A percentile compares a stretch with the other conserved stretches of the same genome.
Conservation (phyloP, 306 rosid species). For the Prunus mume region DNA sequence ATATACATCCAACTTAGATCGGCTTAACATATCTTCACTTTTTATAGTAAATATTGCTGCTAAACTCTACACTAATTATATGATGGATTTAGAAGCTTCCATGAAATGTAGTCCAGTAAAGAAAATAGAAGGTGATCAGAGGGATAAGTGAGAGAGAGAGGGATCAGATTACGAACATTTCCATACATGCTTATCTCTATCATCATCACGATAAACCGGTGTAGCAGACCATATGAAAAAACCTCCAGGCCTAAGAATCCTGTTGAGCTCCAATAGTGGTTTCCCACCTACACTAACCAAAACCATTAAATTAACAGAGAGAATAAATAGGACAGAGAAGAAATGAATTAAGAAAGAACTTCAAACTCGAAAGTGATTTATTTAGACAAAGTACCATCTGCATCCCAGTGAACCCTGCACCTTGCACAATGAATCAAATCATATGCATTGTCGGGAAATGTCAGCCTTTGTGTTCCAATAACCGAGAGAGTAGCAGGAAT, state of each 20-base stretch:
- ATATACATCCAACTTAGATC: conserved; percentile 20
- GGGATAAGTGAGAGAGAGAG: neutral
- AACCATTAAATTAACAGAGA: conserved; percentile 11
- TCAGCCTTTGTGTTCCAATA: conserved; percentile 84
- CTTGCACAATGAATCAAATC: conserved; percentile 97
- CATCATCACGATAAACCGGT: conserved; percentile 74
- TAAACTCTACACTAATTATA: neutral
- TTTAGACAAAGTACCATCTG: conserved; percentile 58
- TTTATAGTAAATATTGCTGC: neutral
- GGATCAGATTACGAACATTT: conserved; percentile 51
- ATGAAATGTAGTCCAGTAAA: neutral
- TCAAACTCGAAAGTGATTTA: conserved; percentile 8
- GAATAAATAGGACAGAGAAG: conserved; percentile 8
- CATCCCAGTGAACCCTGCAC: conserved; percentile 99
- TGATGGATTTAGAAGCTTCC: neutral
- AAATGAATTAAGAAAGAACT: neutral
- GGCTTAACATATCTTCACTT: conserved; percentile 13
- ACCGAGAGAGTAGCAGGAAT: conserved; percentile 94
- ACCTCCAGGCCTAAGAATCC: conserved; percentile 95
- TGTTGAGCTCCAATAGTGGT: conserved; percentile 83
- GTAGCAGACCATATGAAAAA: conserved; percentile 97
- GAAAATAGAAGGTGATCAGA: neutral
- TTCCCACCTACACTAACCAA: conserved; percentile 63
- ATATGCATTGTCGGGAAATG: conserved; percentile 69
- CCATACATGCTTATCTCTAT: conserved; percentile 74